These are phyloP conservation scores for Leccinum huronense DNA, from an alignment of 1,284 basidiomycete genomes.

Conservation along the genomic window DNA sequence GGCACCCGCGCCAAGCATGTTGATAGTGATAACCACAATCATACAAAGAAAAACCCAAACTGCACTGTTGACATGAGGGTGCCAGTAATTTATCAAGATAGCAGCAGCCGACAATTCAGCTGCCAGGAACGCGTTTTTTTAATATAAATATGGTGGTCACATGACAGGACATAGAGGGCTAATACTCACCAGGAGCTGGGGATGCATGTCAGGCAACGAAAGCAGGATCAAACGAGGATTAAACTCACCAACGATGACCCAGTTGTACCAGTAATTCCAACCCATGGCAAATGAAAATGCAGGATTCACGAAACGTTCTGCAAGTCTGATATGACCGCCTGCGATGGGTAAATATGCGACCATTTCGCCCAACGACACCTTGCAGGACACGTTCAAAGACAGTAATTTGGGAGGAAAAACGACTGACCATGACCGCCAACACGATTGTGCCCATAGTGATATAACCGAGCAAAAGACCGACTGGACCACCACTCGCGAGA, in stretches of 20 bases:
- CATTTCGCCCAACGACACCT: constrained; percentile 46
- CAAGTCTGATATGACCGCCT: constrained; percentile 68
- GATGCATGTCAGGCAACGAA: constrained; percentile 7
- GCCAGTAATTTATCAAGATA: constrained; percentile 66
- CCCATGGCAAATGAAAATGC: constrained; percentile 70
- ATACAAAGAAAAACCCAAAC: constrained; percentile 67
- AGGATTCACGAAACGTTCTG: constrained; percentile 69
- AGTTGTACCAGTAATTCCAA: constrained; percentile 72
- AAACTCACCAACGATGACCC: constrained; percentile 49
- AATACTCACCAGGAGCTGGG: constrained; percentile 32
- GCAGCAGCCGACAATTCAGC: constrained; percentile 68
- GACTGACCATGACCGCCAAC: constrained; percentile 54
- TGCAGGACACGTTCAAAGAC: constrained; percentile 7
- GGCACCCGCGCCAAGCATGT: constrained; percentile 55
- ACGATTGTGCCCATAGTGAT: constrained; percentile 60
- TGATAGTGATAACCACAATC: constrained; percentile 63
- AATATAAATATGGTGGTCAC: constrained; percentile 3
- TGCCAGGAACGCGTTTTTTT: constrained; percentile 5
- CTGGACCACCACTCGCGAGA: constrained; percentile 57
- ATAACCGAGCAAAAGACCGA: constrained; percentile 67
- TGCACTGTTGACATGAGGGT: constrained; percentile 48
- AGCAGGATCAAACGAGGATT: not conserved
- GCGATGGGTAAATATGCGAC: constrained; percentile 40
- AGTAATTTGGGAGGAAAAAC: not conserved
- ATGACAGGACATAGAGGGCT: not conserved